Percentiles rank a stretch among this genome's conserved stretches.
These are phyloP conservation scores for Sarocladium brachiariae DNA, from an alignment of 2,329 filamentous ascomycete species.

Conservation along the genomic window DNA sequence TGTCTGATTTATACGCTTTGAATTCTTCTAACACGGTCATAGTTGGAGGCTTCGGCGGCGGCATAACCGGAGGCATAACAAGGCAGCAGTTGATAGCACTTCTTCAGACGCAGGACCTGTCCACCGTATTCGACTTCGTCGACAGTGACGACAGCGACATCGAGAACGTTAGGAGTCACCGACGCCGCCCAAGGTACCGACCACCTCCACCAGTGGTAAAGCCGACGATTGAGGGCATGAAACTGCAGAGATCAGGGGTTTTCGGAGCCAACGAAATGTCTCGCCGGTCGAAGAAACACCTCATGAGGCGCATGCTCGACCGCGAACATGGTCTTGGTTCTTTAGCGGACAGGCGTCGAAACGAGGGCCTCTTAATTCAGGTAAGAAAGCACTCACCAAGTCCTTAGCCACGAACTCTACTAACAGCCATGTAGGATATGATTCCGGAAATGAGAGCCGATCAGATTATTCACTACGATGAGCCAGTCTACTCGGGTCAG, in stretches of 20 bases:
- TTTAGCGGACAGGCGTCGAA: conserved; percentile 51
- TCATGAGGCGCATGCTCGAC: conserved; percentile 68
- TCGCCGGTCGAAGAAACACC: conserved; percentile 47
- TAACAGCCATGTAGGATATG: conserved; percentile 46
- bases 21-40: background rate
- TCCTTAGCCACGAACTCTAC: background rate
- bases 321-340: conserved; percentile 71
- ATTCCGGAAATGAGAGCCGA: conserved; percentile 74
- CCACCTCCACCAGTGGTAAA: background rate
- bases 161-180: background rate
- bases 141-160: background rate
- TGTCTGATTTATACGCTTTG: background rate
- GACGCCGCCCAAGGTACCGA: background rate
- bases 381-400: conserved; percentile 30
- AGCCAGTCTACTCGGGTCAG: conserved; percentile 87
- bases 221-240: conserved; percentile 44
- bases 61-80: background rate
- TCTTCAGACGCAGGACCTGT: background rate
- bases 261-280: conserved; percentile 64
- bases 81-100: background rate
- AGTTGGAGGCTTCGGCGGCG: background rate
- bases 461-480: conserved; percentile 79
- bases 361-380: conserved; percentile 60
- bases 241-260: conserved; percentile 73
- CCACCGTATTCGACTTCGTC: background rate